A percentile compares a stretch with the other conserved stretches of the same genome.
These are phyloP conservation scores for Penicillium sp. DNA, from an alignment of 2,329 filamentous ascomycete species.

Conservation along the genomic window DNA sequence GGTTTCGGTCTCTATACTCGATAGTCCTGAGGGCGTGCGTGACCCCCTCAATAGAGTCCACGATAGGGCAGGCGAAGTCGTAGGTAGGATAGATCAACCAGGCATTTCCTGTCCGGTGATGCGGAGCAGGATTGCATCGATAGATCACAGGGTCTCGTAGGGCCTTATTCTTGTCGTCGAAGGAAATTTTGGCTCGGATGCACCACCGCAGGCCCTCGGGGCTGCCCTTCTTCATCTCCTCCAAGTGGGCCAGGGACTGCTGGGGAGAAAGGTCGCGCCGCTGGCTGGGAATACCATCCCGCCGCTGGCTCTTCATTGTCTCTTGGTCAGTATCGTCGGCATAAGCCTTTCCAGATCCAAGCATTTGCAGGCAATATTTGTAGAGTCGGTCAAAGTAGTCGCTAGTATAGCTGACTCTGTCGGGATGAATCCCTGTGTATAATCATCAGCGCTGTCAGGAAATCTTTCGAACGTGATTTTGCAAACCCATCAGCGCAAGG, in stretches of 20 bases:
- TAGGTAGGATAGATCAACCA: conserved; percentile 69
- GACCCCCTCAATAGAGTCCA: conserved; percentile 62
- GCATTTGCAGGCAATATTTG: conserved; percentile 77
- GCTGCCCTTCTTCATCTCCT: conserved; percentile 87
- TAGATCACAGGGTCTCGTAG: conserved; percentile 97
- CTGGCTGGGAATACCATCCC: conserved; percentile 77
- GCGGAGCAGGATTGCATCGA: conserved; percentile 72
- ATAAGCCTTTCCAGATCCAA: conserved; percentile 84
- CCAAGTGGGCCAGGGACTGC: conserved; percentile 81
- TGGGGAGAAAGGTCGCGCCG: conserved; percentile 75
- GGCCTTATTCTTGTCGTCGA: conserved; percentile 90
- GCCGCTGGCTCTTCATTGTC: conserved; percentile 79
- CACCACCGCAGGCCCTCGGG: conserved; percentile 79
- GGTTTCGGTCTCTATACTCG: conserved; percentile 55
- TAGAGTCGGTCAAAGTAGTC: conserved; percentile 95
- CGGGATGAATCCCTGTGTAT: conserved; percentile 84
- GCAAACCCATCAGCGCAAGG: conserved; percentile 84
- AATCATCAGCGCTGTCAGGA: too few species aligned
- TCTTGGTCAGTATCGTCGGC: conserved; percentile 92
- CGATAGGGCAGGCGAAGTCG: conserved; percentile 64
- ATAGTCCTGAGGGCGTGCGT: conserved; percentile 65
- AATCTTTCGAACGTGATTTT: too few species aligned
- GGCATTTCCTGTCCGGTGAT: conserved; percentile 60
- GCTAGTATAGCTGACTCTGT: conserved; percentile 82
- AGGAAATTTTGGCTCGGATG: conserved; percentile 90